Evolutionary conservation across 2,329 filamentous ascomycete genomes (phyloP).

Genomic region (Cordyceps farinosa): DNA sequence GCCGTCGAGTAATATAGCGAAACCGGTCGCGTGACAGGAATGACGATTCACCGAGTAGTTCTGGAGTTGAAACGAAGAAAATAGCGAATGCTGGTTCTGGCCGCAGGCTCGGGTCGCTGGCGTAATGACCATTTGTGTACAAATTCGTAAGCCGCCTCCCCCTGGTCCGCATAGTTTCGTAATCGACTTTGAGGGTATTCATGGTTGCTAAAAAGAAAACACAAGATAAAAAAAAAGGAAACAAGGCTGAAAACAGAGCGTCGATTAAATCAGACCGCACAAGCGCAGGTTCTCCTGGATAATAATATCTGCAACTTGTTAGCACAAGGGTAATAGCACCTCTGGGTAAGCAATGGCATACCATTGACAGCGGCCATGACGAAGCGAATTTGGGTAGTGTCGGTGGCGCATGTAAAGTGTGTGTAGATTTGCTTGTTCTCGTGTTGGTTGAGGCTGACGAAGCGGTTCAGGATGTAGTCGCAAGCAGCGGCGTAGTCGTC

Average conservation of each 20-base stretch:
- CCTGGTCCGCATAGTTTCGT: conserved; percentile 18
- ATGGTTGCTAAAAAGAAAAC: conserved; percentile 24
- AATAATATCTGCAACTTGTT: conserved; percentile 74
- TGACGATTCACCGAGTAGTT: neutral
- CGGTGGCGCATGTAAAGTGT: conserved; percentile 97
- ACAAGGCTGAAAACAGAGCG: conserved; percentile 20
- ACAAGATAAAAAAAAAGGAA: conserved; percentile 29
- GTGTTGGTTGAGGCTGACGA: conserved; percentile 97
- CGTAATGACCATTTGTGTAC: conserved; percentile 11
- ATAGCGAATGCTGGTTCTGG: conserved; percentile 8
- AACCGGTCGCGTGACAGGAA: conserved; percentile 10
- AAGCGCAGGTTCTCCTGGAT: conserved; percentile 98
- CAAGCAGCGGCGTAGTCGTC: conserved; percentile 94
- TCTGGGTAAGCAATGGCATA: conserved; percentile 42
- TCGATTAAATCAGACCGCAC: conserved; percentile 86
- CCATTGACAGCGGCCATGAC: conserved; percentile 99
- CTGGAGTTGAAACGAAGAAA: conserved; percentile 2
- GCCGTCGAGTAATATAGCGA: conserved; percentile 1
- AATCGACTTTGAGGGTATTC: conserved; percentile 23
- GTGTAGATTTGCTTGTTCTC: conserved; percentile 99
- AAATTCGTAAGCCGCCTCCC: conserved; percentile 18
- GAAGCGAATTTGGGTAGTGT: conserved; percentile 98
- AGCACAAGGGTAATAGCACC: neutral
- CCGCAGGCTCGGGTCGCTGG: neutral
- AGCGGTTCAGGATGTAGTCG: conserved; percentile 98